phyloP scores from a whole-genome alignment of 2,329 filamentous ascomycete species.

The Alternaria rosae region DNA sequence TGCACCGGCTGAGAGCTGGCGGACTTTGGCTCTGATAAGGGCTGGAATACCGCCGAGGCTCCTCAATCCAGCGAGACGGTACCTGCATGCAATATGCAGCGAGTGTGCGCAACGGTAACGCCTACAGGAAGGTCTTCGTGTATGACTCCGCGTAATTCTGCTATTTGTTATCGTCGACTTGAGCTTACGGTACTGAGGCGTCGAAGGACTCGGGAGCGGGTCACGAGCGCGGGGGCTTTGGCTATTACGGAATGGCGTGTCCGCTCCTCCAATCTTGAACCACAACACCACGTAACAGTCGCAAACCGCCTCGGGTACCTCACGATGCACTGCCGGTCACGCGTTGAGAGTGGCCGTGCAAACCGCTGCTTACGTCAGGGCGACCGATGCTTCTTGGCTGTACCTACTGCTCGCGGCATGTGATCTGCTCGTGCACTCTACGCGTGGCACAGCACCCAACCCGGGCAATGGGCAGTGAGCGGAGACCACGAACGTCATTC shows the following conservation, averaged over 20 bases:
- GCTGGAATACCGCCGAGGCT: slow-evolving; percentile 6
- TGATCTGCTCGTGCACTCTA: slow-evolving; percentile 15
- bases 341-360: background rate
- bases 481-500: background rate
- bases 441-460: slow-evolving; percentile 12
- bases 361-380: slow-evolving; percentile 3
- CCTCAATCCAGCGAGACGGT: slow-evolving; percentile 2
- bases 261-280: slow-evolving; percentile 4
- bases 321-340: background rate
- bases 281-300: slow-evolving; percentile 5
- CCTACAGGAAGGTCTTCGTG: slow-evolving; percentile 19
- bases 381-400: background rate
- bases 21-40: slow-evolving; percentile 14
- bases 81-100: slow-evolving; percentile 23
- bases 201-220: slow-evolving; percentile 1
- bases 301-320: background rate
- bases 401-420: slow-evolving; percentile 13
- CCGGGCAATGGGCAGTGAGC: slow-evolving; percentile 1
- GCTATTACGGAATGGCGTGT: slow-evolving; percentile 1
- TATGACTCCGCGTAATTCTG: slow-evolving; percentile 5
- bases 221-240: slow-evolving; percentile 16
- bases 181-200: slow-evolving; percentile 2
- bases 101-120: slow-evolving; percentile 15
- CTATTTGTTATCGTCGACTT: slow-evolving; percentile 2
- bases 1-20: slow-evolving; percentile 24